Percentiles rank a stretch among this genome's conserved stretches.
Evolutionary conservation across 148 eudicot species (phyloP).

Genomic region (Mesembryanthemum crystallinum): DNA sequence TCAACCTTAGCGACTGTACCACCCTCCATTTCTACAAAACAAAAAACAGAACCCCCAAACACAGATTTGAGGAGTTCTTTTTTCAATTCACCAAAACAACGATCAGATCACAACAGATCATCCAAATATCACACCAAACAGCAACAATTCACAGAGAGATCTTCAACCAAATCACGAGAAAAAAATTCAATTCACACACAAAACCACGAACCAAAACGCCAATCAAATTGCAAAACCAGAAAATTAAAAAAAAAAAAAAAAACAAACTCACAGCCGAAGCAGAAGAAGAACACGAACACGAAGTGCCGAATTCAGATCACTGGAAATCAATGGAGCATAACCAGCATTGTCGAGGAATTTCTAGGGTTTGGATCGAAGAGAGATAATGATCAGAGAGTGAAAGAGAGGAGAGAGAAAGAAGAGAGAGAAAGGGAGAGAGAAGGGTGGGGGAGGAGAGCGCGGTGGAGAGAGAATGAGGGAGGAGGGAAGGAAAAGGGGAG

Average conservation of each 20-base stretch:
- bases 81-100: neutral
- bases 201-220: neutral
- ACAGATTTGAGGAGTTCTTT: neutral
- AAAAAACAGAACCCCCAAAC: neutral
- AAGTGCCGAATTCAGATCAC: neutral
- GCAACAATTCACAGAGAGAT: constrained; percentile 1
- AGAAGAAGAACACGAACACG: neutral
- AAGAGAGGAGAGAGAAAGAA: constrained; percentile 13
- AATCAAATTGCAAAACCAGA: neutral
- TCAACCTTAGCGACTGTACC: constrained; percentile 28
- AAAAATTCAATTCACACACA: no score
- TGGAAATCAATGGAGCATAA: constrained; percentile 18
- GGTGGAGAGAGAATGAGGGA: neutral
- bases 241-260: neutral
- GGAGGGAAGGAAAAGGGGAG: neutral
- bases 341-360: constrained; percentile 20
- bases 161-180: neutral
- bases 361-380: constrained; percentile 25
- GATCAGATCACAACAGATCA: constrained; percentile 33
- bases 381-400: neutral
- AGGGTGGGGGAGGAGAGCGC: neutral
- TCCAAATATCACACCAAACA: neutral
- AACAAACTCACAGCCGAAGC: constrained; percentile 25
- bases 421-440: neutral
- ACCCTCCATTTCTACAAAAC: constrained; percentile 32